Conservation (phyloP, 176 grass and related monocot genomes). For the Calamus simplicifolius region DNA sequence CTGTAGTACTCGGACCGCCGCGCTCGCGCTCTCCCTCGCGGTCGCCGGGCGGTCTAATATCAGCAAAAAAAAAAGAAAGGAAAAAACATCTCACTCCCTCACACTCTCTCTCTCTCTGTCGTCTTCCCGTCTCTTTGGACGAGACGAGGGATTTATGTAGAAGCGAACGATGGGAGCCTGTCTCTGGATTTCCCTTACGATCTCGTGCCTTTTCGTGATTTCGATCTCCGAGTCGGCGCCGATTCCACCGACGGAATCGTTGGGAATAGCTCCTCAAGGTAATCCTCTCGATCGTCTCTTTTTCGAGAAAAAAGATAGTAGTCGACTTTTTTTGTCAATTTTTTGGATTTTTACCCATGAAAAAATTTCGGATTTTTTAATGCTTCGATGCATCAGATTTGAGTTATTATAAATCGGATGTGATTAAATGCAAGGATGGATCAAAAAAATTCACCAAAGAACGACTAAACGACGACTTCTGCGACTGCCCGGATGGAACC, state of each 20-base stretch:
- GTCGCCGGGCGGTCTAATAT: too few relatives aligned
- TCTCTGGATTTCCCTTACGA: neutral
- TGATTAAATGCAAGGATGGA: slow-evolving; percentile 94
- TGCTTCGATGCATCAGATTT: slow-evolving; percentile 34
- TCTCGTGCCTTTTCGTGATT: slow-evolving; percentile 8
- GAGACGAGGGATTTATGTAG: too few relatives aligned
- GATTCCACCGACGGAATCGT: slow-evolving; percentile 1
- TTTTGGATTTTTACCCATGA: neutral
- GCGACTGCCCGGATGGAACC: slow-evolving; percentile 91
- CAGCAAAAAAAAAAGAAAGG: too few relatives aligned
- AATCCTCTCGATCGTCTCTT: neutral
- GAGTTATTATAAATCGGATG: slow-evolving; percentile 58
- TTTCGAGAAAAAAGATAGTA: neutral
- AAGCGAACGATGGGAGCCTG: slow-evolving; percentile 4
- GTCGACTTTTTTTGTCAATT: neutral
- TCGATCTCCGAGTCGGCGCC: slow-evolving; percentile 5
- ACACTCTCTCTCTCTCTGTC: too few relatives aligned
- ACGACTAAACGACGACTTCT: slow-evolving; percentile 92
- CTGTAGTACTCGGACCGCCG: too few relatives aligned
- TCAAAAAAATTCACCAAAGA: slow-evolving; percentile 71
- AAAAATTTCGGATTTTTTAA: neutral
- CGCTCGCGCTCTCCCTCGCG: too few relatives aligned
- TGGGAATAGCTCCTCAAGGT: slow-evolving; percentile 25
- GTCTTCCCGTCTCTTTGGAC: too few relatives aligned
- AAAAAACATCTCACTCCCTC: too few relatives aligned